Evolutionary conservation across 2,329 filamentous ascomycete genomes (phyloP).

Genomic region (Aspergillus vadensis): DNA sequence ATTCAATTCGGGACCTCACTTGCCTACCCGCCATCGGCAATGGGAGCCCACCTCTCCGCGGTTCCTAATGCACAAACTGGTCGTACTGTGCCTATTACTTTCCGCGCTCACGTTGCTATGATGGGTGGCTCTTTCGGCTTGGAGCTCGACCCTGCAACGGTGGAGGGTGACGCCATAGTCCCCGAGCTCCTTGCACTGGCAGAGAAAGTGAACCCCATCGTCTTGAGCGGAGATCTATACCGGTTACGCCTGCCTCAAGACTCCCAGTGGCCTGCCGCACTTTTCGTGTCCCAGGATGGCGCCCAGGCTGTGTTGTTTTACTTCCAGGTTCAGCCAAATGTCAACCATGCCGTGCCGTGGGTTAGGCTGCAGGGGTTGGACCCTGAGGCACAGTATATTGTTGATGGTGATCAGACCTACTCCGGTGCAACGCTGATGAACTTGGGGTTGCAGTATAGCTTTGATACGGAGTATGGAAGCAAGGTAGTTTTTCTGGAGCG

Average conservation of each 20-base stretch:
- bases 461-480: conserved; percentile 59
- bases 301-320: conserved; percentile 58
- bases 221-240: conserved; percentile 62
- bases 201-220: conserved; percentile 60
- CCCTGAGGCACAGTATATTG: conserved; percentile 54
- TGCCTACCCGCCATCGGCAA: conserved; percentile 63
- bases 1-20: conserved; percentile 67
- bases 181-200: conserved; percentile 58
- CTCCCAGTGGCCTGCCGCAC: conserved; percentile 63
- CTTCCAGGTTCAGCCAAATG: conserved; percentile 58
- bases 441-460: conserved; percentile 57
- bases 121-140: conserved; percentile 70
- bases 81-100: conserved; percentile 58
- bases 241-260: conserved; percentile 60
- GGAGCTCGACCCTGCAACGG: conserved; percentile 60
- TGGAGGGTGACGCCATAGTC: conserved; percentile 54
- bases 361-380: conserved; percentile 62
- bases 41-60: conserved; percentile 66
- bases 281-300: conserved; percentile 59
- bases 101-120: conserved; percentile 67
- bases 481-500: conserved; percentile 58
- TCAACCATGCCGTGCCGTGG: conserved; percentile 58
- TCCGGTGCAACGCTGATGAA: conserved; percentile 66
- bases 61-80: conserved; percentile 61
- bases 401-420: conserved; percentile 55